These are phyloP conservation scores for Ambrosiella xylebori DNA, from an alignment of 2,329 filamentous ascomycete species.

Conservation along the genomic window DNA sequence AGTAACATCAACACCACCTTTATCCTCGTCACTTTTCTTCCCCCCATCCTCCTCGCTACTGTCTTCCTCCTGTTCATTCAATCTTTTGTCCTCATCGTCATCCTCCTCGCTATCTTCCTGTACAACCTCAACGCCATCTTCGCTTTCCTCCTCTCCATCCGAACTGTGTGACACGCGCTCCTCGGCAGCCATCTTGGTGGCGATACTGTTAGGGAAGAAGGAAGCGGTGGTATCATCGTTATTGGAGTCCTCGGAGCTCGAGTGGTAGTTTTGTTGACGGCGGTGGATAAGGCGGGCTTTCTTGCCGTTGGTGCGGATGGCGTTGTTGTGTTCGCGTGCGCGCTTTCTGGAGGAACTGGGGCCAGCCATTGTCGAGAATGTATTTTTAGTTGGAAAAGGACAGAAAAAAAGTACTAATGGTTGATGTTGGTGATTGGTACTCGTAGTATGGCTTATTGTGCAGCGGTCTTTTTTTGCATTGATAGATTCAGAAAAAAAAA, in stretches of 20 bases:
- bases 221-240: slow-evolving; percentile 37
- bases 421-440: neutral
- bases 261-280: slow-evolving; percentile 31
- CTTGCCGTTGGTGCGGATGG: slow-evolving; percentile 28
- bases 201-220: slow-evolving; percentile 18
- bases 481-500: slow-evolving; percentile 5
- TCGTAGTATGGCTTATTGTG: neutral
- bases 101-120: slow-evolving; percentile 18
- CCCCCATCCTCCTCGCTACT: slow-evolving; percentile 17
- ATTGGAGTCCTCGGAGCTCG: slow-evolving; percentile 33
- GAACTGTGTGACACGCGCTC: slow-evolving; percentile 19
- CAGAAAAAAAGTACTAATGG: neutral
- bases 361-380: slow-evolving; percentile 8
- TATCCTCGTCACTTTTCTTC: slow-evolving; percentile 17
- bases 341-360: slow-evolving; percentile 19
- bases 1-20: slow-evolving; percentile 16
- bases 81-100: slow-evolving; percentile 17
- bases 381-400: neutral
- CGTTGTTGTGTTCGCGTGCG: slow-evolving; percentile 18
- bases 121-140: slow-evolving; percentile 16
- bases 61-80: slow-evolving; percentile 13
- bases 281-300: slow-evolving; percentile 21
- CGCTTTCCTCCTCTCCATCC: slow-evolving; percentile 21
- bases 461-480: neutral
- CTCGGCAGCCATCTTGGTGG: slow-evolving; percentile 19